Base-by-base conservation (phyloP, 2,329 filamentous ascomycete species). In the Aspergillus pseudoviridinutans region DNA sequence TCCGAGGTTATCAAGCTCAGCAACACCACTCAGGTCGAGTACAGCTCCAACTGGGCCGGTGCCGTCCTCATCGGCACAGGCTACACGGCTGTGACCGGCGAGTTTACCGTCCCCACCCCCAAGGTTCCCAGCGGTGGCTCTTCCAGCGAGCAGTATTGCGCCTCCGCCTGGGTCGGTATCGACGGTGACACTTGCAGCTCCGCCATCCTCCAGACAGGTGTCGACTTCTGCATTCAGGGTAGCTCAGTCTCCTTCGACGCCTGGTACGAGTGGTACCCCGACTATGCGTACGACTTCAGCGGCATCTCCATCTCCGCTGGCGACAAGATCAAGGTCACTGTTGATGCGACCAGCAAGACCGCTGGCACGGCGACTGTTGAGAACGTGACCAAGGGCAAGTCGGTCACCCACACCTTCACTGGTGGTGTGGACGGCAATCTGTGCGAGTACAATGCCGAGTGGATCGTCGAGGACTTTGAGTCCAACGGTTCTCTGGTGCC, bases 241-340 rank as follows among this genome's bases (percentile, higher is more conserved):
- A 69, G 68, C 22, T 59, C 65, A 0, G 75, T 78, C 3, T 76
- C 71, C 8, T 85, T 78, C 62, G 78, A 80, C 54, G 81, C 82
- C 17, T 85, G 83, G 82, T 85, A 84, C 63, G 82, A 85, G 67
- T 85, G 82, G 82, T 83, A 80, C 65, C 82, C 82, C 2, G 80
- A 83, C 67, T 80, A 80, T 64, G 76, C 81, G 25, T 79, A 81
- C 65, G 74, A 81, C 65, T 84, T 83, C 70, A 68, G 62, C 56
- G 73, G 73, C 58, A 77, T 84, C 66, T 56, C 64, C 10, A 73
- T 82, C 56, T 61, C 65, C 10, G 74, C 76, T 3, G 80, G 80
- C 17, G 70, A 82, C 55, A 58, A 61, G 7, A 76, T 82, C 58
- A 72, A 65, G 28, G 66, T 78, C 28, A 75, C 73, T 10, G 76